Evolutionary conservation across 768 basidiomycete species (phyloP).

Genomic region (Trametes punicea): DNA sequence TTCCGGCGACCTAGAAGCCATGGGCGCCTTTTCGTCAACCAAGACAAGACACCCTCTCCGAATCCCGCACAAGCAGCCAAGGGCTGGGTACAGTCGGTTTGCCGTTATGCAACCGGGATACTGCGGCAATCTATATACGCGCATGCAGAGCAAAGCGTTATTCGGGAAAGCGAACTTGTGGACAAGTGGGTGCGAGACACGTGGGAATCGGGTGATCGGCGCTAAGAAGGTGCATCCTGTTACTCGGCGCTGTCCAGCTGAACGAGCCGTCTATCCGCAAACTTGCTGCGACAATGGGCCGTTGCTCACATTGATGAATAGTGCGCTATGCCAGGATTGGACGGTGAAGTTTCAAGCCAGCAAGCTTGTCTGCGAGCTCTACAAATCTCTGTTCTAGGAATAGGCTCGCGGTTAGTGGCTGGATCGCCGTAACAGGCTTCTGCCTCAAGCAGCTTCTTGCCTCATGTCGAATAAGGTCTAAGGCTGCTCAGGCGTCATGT

Average conservation of each 20-base stretch:
- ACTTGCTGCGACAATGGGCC: conserved; percentile 40
- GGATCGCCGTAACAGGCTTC: background rate
- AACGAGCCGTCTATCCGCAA: background rate
- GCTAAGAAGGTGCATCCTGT: conserved; percentile 25
- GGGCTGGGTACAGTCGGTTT: conserved; percentile 42
- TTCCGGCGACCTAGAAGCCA: conserved; percentile 30
- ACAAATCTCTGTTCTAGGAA: conserved; percentile 49
- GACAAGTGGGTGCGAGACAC: conserved; percentile 45
- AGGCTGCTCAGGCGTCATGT: background rate
- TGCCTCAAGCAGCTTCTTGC: conserved; percentile 33
- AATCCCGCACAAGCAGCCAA: conserved; percentile 41
- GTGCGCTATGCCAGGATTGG: conserved; percentile 34
- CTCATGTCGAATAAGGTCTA: conserved; percentile 44
- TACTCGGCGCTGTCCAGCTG: background rate
- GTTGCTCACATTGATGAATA: conserved; percentile 37
- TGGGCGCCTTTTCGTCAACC: conserved; percentile 34
- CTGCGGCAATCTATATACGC: conserved; percentile 37
- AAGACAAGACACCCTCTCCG: conserved; percentile 30
- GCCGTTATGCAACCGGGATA: conserved; percentile 40
- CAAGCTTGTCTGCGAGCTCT: conserved; percentile 37
- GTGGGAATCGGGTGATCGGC: conserved; percentile 53
- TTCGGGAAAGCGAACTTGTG: conserved; percentile 45
- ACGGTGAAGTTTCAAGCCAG: conserved; percentile 33
- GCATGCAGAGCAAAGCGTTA: conserved; percentile 37
- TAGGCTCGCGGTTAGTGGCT: conserved; percentile 44